Evolutionary conservation across 192 early-diverging fungal species (phyloP).

Genomic region (Coemansia sp.): DNA sequence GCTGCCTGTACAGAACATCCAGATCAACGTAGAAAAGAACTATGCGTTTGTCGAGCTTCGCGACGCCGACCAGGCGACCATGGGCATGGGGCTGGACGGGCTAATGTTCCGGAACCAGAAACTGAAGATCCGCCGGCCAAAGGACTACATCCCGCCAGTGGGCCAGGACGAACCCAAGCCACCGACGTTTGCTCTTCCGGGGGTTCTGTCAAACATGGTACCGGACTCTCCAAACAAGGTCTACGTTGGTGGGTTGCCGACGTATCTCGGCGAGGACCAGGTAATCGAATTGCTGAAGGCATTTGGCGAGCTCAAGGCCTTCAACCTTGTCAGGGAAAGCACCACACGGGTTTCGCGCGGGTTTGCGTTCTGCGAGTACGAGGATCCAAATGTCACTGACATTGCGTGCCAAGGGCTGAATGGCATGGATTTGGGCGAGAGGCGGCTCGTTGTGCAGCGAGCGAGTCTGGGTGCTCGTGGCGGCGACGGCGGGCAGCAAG

Average conservation of each 20-base stretch:
- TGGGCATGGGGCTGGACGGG: constrained; percentile 92
- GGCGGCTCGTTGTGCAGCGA: constrained; percentile 90
- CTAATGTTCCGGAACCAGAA: constrained; percentile 79
- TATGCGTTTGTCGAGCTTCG: constrained; percentile 98
- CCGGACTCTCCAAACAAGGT: constrained; percentile 92
- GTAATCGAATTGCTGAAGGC: constrained; percentile 90
- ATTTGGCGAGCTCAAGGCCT: constrained; percentile 91
- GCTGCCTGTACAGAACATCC: constrained; percentile 73
- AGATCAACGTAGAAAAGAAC: constrained; percentile 93
- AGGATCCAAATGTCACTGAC: constrained; percentile 85
- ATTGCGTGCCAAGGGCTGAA: constrained; percentile 94
- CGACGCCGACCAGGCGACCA: constrained; percentile 84
- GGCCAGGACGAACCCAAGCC: constrained; percentile 63
- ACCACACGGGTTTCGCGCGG: constrained; percentile 78
- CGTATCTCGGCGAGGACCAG: constrained; percentile 88
- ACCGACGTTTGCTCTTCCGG: constrained; percentile 68
- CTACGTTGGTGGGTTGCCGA: constrained; percentile 91
- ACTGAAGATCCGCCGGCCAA: constrained; percentile 92
- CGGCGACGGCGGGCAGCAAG: constrained; percentile 9
- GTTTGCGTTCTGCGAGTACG: constrained; percentile 97
- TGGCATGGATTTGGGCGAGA: constrained; percentile 93
- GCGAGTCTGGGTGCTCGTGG: constrained; percentile 82
- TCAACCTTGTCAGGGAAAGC: constrained; percentile 91
- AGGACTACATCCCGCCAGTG: constrained; percentile 76
- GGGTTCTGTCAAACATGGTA: constrained; percentile 86